phyloP scores from a whole-genome alignment of 2,329 filamentous ascomycete species.

The Sporothrix phasma region DNA sequence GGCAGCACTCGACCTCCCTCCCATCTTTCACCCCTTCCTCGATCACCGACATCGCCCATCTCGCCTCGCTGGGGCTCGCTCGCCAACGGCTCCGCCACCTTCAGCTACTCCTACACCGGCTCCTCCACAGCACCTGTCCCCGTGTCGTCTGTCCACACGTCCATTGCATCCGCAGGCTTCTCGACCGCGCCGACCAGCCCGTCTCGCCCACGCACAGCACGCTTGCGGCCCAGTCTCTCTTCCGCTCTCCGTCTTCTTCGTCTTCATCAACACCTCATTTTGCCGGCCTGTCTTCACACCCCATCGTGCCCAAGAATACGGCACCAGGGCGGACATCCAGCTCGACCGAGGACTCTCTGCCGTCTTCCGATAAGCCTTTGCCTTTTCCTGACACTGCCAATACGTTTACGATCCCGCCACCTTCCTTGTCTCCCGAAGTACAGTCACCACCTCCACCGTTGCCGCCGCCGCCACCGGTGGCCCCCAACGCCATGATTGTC shows the following conservation, averaged over 20 bases:
- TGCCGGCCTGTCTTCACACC: slow-evolving; percentile 26
- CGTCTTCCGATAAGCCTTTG: slow-evolving; percentile 17
- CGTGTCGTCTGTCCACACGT: slow-evolving; percentile 8
- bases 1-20: not conserved
- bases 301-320: slow-evolving; percentile 12
- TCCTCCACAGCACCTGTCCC: slow-evolving; percentile 11
- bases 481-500: slow-evolving; percentile 29
- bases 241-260: slow-evolving; percentile 18
- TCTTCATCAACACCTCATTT: slow-evolving; percentile 23
- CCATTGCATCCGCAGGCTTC: slow-evolving; percentile 11
- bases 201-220: slow-evolving; percentile 8
- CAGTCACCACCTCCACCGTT: not conserved
- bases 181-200: slow-evolving; percentile 18
- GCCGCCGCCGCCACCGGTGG: slow-evolving; percentile 12
- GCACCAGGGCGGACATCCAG: slow-evolving; percentile 9
- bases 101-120: slow-evolving; percentile 23
- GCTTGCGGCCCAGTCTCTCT: slow-evolving; percentile 11
- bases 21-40: slow-evolving; percentile 19
- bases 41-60: slow-evolving; percentile 27
- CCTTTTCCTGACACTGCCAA: not conserved
- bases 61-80: slow-evolving; percentile 40
- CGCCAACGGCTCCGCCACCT: slow-evolving; percentile 22
- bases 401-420: not conserved
- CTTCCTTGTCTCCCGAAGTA: not conserved
- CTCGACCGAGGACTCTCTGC: slow-evolving; percentile 13